These are phyloP conservation scores for Sonneratia caseolaris DNA, from an alignment of 345 rosid species.

Conservation along the genomic window DNA sequence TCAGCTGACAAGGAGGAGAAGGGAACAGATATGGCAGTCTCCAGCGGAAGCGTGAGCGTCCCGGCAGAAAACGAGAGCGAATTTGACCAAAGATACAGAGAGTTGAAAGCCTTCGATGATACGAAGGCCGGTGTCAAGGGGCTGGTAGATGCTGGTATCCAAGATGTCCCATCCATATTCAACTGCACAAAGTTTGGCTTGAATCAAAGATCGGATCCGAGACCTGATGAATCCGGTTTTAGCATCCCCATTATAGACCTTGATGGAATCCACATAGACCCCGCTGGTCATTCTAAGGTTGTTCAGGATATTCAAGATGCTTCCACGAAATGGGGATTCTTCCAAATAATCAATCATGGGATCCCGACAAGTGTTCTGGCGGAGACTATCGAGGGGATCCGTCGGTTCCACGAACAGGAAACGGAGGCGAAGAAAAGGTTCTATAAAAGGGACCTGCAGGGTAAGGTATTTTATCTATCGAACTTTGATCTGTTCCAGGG, in stretches of 20 bases:
- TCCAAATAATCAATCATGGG: slow-evolving; percentile 18
- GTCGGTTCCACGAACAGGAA: slow-evolving; percentile 17
- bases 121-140: slow-evolving; percentile 13
- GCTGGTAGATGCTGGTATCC: slow-evolving; percentile 8
- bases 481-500: slow-evolving; percentile 16
- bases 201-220: background rate
- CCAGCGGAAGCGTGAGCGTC: background rate
- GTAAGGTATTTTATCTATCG: slow-evolving; percentile 2
- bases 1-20: background rate
- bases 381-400: slow-evolving; percentile 12
- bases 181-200: background rate
- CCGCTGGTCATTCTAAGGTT: background rate
- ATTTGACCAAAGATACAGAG: slow-evolving; percentile 8
- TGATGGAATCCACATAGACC: background rate
- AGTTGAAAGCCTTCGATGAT: slow-evolving; percentile 17
- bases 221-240: background rate
- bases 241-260: slow-evolving; percentile 9
- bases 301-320: slow-evolving; percentile 4
- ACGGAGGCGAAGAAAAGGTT: slow-evolving; percentile 12
- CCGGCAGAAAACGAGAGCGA: background rate
- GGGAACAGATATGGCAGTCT: background rate
- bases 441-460: slow-evolving; percentile 10
- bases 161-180: slow-evolving; percentile 11
- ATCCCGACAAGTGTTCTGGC: slow-evolving; percentile 7
- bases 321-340: slow-evolving; percentile 15